Percentiles rank a stretch among this genome's conserved stretches.
These are phyloP conservation scores for Allomyces macrogynus DNA, from an alignment of 192 early-diverging fungal species.

Conservation along the genomic window DNA sequence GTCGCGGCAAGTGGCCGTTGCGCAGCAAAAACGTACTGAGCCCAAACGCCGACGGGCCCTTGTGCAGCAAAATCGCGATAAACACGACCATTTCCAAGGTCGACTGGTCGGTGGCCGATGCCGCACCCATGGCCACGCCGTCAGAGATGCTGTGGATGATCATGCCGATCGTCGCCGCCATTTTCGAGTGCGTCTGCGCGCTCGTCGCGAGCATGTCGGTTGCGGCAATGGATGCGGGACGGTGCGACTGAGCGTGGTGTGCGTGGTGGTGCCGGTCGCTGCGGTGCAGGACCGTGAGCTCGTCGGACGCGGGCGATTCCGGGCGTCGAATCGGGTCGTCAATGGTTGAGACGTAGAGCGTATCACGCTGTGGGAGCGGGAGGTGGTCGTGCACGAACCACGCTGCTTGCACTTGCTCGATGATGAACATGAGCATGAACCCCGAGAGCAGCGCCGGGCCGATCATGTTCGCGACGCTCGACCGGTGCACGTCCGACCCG, in stretches of 20 bases:
- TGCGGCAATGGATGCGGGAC: conserved; percentile 10
- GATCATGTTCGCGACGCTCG: conserved; percentile 21
- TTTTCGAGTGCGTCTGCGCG: background rate
- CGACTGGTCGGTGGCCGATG: conserved; percentile 20
- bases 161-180: conserved; percentile 62
- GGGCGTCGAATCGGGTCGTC: no score
- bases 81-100: conserved; percentile 63
- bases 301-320: conserved; percentile 7
- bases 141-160: conserved; percentile 92
- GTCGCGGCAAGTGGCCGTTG: conserved; percentile 38
- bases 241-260: conserved; percentile 16
- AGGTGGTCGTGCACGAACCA: no score
- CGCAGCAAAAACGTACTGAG: conserved; percentile 68
- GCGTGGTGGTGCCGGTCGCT: conserved; percentile 11
- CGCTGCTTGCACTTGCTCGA: conserved; percentile 35
- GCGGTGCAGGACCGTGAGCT: conserved; percentile 10
- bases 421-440: conserved; percentile 75
- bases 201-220: conserved; percentile 19
- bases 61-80: conserved; percentile 87
- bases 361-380: no score
- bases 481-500: conserved; percentile 13
- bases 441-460: conserved; percentile 61
- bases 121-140: conserved; percentile 82
- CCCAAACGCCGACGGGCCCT: conserved; percentile 83
- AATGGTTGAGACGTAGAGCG: no score